Evolutionary conservation across 2,329 filamentous ascomycete species (phyloP), one percentile per base, ranked within the genome.

Genomic region (Rutstroemia sp.): DNA sequence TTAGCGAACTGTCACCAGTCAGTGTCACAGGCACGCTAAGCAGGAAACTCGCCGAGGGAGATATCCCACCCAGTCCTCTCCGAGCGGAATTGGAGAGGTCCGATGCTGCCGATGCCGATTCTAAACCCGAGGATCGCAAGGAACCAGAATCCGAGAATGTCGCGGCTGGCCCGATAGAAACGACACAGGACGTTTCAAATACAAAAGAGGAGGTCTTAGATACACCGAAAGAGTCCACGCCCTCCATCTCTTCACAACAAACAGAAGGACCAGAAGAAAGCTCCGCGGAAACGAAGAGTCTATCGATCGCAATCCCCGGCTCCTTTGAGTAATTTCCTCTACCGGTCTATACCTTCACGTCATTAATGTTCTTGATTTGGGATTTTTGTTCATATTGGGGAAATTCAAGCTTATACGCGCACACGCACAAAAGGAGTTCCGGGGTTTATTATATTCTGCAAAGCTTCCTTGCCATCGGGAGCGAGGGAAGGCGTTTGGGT

Each of bases 251-350:
- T 45, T 59, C 68, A 38, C 38, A 62, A 52, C 30, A 60, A 55
- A 48, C 60, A 9, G 27, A 27, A 39, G 58, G 60, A 49, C 48
- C 57, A 8, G 54, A 42, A 10, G 67, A 67, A 37, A 56, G 51
- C 5, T 64, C 57, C 12, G 69, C 65, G 41, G 68, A 69, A 23
- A 67, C 17, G 44, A 54, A 37, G 34, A 54, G 52, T n/a, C n/a
- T 42, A 61, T 46, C 58, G 57, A 69, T 73, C 34, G 67, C 71
- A 14, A 73, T 74, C 55, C 52, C 52, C 10, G 52, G 52, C 19
- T 45, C 52, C 41, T 54, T 54, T 17, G 48, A 30, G 27, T 54
- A 41, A 42, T 34, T 34, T 34, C 10, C 9, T 12, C 2, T 14
- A 34, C 30, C 30, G 30, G 30, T 34, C 30, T 10, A 34, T 12